Percentiles rank a stretch among this genome's conserved stretches.
Evolutionary conservation across 257 asterid genomes (phyloP).

Genomic region (Nemophila menziesii): DNA sequence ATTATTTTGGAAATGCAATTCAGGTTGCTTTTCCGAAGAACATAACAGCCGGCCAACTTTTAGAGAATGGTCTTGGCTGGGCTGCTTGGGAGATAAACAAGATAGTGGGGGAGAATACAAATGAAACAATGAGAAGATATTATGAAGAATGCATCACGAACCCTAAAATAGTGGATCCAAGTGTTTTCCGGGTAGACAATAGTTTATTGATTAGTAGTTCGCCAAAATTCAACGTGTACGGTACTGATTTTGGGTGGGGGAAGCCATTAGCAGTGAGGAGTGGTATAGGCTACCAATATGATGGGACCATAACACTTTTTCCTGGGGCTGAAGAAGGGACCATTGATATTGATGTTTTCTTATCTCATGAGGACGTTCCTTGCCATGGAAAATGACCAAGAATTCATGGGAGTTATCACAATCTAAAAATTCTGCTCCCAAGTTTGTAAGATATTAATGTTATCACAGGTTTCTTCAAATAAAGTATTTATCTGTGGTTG

Average conservation of each 20-base stretch:
- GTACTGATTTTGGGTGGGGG: no score
- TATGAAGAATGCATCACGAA: constrained; percentile 23
- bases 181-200: constrained; percentile 3
- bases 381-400: constrained; percentile 20
- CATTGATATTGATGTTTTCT: constrained; percentile 36
- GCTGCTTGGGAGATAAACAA: constrained; percentile 31
- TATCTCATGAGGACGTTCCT: constrained; percentile 16
- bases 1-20: constrained; percentile 39
- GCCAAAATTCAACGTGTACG: constrained; percentile 28
- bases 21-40: constrained; percentile 11
- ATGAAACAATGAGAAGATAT: constrained; percentile 14
- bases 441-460: no score
- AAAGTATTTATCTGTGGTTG: no score
- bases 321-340: constrained; percentile 28
- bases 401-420: constrained; percentile 24
- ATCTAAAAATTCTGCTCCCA: background rate
- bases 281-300: constrained; percentile 23
- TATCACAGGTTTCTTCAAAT: no score
- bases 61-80: constrained; percentile 34
- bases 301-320: constrained; percentile 30
- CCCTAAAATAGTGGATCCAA: constrained; percentile 13
- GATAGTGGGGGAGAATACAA: constrained; percentile 5
- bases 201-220: constrained; percentile 20
- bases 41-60: constrained; percentile 13
- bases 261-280: no score